These are phyloP conservation scores for Sporothrix luriei DNA, from an alignment of 2,329 filamentous ascomycete genomes.

Conservation along the genomic window DNA sequence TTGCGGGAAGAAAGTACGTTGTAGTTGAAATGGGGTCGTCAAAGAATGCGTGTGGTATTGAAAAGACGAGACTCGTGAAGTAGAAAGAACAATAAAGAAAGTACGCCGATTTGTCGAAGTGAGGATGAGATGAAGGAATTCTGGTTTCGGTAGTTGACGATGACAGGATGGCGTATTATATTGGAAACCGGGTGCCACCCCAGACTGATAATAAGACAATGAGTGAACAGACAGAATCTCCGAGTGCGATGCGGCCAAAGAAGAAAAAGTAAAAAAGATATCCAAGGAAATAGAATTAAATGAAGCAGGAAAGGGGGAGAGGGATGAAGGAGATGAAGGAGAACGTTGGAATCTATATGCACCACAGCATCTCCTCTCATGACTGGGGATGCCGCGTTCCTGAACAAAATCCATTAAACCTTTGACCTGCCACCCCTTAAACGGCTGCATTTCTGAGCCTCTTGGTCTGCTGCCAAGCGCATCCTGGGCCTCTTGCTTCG, in stretches of 20 bases:
- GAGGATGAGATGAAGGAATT: constrained; percentile 4
- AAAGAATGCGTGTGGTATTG: constrained; percentile 9
- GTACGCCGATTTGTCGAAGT: neutral
- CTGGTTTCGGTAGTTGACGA: constrained; percentile 16
- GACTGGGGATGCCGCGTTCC: constrained; percentile 16
- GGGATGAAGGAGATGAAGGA: constrained; percentile 31
- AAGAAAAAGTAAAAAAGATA: constrained; percentile 1
- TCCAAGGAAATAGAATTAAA: neutral
- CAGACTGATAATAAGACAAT: constrained; percentile 12
- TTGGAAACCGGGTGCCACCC: constrained; percentile 6
- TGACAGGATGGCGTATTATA: constrained; percentile 28
- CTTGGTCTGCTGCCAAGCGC: neutral
- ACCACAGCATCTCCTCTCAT: neutral
- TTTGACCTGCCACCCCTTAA: constrained; percentile 32
- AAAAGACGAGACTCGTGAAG: neutral
- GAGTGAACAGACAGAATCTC: neutral
- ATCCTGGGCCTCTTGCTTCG: neutral
- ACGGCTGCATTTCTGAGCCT: constrained; percentile 31
- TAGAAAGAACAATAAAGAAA: neutral
- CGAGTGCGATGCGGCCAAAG: neutral
- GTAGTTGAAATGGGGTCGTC: constrained; percentile 5
- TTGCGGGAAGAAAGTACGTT: constrained; percentile 5
- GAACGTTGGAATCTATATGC: constrained; percentile 26
- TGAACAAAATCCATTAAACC: constrained; percentile 15
- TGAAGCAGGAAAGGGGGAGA: constrained; percentile 26